Conservation (phyloP, 2,329 filamentous ascomycete species). For the Nemania sp. region DNA sequence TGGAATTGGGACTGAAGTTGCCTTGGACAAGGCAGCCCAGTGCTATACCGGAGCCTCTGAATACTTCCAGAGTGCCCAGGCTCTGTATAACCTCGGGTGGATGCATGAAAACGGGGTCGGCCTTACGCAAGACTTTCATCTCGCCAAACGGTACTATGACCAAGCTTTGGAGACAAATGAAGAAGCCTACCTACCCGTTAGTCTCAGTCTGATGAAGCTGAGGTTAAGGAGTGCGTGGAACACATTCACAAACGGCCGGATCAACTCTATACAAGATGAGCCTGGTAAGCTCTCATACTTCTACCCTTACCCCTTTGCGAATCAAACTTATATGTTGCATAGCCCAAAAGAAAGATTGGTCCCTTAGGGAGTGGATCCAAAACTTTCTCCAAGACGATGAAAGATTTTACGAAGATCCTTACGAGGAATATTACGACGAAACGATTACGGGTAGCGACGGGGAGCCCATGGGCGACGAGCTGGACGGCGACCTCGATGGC, state of each 20-base stretch:
- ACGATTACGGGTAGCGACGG: slow-evolving; percentile 59
- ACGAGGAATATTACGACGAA: slow-evolving; percentile 59
- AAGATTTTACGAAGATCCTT: slow-evolving; percentile 63
- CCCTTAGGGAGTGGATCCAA: slow-evolving; percentile 81
- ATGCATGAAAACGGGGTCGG: slow-evolving; percentile 98
- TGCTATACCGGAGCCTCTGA: slow-evolving; percentile 94
- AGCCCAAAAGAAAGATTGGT: slow-evolving; percentile 74
- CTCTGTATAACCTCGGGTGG: slow-evolving; percentile 96
- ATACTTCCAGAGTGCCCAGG: slow-evolving; percentile 88
- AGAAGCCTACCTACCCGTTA: slow-evolving; percentile 92
- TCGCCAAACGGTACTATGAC: slow-evolving; percentile 96
- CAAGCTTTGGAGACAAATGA: slow-evolving; percentile 86
- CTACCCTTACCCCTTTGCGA: not conserved
- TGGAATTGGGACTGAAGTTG: slow-evolving; percentile 72
- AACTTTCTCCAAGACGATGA: slow-evolving; percentile 78
- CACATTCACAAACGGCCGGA: slow-evolving; percentile 81
- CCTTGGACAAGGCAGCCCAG: slow-evolving; percentile 83
- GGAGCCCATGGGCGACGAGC: slow-evolving; percentile 58
- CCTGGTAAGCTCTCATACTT: slow-evolving; percentile 62
- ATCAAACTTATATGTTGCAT: slow-evolving; percentile 36
- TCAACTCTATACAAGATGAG: slow-evolving; percentile 92
- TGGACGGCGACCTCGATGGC: slow-evolving; percentile 72
- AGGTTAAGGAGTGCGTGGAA: slow-evolving; percentile 91
- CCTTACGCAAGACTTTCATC: slow-evolving; percentile 91
- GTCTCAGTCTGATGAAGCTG: slow-evolving; percentile 83